Conservation (phyloP, 1,139 yeast species). For the Saccharomycopsis hybrid region DNA sequence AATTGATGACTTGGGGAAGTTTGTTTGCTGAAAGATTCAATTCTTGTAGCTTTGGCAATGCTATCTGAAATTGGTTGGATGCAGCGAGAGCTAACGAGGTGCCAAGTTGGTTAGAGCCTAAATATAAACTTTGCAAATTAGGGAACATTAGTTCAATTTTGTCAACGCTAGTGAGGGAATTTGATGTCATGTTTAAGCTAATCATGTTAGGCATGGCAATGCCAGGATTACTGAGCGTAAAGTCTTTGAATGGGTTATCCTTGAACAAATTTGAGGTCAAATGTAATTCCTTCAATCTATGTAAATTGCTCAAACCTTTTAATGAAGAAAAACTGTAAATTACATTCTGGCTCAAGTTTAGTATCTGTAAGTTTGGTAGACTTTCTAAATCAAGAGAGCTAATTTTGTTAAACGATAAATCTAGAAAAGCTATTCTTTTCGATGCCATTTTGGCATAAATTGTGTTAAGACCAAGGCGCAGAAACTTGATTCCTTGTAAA, state of each 20-base stretch:
- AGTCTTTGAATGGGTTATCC: background rate
- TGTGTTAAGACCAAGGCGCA: no score
- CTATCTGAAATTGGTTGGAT: background rate
- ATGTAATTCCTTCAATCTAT: background rate
- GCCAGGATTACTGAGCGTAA: background rate
- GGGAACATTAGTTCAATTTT: background rate
- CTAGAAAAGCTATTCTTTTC: no score
- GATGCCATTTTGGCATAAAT: no score
- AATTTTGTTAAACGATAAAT: no score
- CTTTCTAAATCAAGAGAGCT: no score
- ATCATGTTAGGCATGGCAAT: background rate
- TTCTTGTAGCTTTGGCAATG: background rate
- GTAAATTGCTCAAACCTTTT: background rate
- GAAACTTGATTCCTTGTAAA: no score
- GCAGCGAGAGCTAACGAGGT: no score
- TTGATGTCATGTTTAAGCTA: background rate
- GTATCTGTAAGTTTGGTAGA: no score
- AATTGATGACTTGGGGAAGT: background rate
- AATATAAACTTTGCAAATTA: background rate
- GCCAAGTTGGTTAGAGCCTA: no score
- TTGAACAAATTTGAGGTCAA: background rate
- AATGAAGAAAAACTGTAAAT: no score
- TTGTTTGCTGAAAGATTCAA: no score
- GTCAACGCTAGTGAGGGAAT: background rate
- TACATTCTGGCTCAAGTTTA: no score